Base-by-base conservation (phyloP, 2,329 filamentous ascomycete species). In the Ambrosiella beaveri region DNA sequence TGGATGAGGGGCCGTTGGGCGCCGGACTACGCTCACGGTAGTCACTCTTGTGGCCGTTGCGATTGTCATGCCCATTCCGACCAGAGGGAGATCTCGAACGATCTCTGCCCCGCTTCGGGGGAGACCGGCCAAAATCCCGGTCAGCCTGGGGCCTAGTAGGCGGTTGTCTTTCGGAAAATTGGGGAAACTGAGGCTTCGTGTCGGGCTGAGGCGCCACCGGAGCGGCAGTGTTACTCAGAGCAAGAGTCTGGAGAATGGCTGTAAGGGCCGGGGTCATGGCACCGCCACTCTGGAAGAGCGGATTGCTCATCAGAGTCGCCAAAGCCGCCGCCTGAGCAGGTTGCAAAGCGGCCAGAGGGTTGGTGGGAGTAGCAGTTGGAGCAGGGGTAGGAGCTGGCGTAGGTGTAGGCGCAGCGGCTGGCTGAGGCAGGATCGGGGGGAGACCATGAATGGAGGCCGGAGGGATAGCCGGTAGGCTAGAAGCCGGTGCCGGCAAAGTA, bases 11-110 rank as follows among this genome's bases (percentile, higher is more conserved):
- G 47, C 68, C 64, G 47, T 68, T 68, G 51, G 65, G 68, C 54
- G 72, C 67, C 60, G 80, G 79, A 62, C 75, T 78, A 59, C 78
- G 78, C 60, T 79, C 81, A 65, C 81, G 80, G 62, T 95, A 96
- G 44, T 89, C 82, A 57, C 76, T 72, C 61, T 81, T 76, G 62
- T 66, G 63, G 57, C 75, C 74, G 54, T 78, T 57, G 51, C 56
- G 57, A 12, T 51, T 38, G 41, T 57, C 40, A 17, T 57, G 37
- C 35, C 35, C 27, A 17, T 51, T 36, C 40, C 58, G 35, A 13
- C 44, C 56, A 40, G 41, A 51, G 2, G 59, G 81, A 38, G 86
- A 91, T 56, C 89, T 80, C 61, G 85, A 88, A 59, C 86, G 81
- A 64, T 78, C 60, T 51, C 66, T 78, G 60, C 74, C 74, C 64